These are phyloP conservation scores for Beauveria sp. DNA, from an alignment of 2,329 filamentous ascomycete species.

Conservation along the genomic window DNA sequence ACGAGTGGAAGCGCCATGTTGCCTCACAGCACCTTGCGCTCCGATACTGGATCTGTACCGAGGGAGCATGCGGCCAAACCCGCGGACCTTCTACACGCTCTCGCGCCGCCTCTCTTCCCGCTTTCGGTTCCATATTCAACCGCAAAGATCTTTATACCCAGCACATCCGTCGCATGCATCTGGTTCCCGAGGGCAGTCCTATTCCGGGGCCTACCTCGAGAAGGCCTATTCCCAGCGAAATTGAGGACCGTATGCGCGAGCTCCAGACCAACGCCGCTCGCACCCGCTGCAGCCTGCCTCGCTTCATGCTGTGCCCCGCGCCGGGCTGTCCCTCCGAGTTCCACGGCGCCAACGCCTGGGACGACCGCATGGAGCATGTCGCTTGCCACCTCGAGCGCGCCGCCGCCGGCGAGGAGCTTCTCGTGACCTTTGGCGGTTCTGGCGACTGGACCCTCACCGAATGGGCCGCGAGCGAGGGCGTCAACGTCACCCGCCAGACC, in stretches of 20 bases:
- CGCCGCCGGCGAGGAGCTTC: conserved; percentile 19
- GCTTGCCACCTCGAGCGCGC: conserved; percentile 64
- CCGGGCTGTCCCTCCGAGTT: conserved; percentile 54
- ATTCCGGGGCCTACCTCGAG: conserved; percentile 23
- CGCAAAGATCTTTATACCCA: conserved; percentile 89
- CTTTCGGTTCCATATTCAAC: conserved; percentile 66
- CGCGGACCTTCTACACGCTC: conserved; percentile 17
- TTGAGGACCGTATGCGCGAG: conserved; percentile 46
- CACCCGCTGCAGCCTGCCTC: conserved; percentile 55
- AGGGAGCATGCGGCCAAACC: conserved; percentile 44
- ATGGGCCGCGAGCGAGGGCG: conserved; percentile 31
- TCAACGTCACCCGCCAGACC: conserved; percentile 28
- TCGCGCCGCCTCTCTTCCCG: conserved; percentile 21
- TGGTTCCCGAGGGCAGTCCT: conserved; percentile 35
- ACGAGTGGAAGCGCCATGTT: conserved; percentile 93
- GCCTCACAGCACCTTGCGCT: conserved; percentile 70
- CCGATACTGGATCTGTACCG: conserved; percentile 67
- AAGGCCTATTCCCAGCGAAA: conserved; percentile 24
- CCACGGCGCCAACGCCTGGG: conserved; percentile 60
- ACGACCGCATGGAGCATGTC: conserved; percentile 80
- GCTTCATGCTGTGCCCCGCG: conserved; percentile 52
- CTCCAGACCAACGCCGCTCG: conserved; percentile 53
- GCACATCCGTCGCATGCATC: conserved; percentile 81
- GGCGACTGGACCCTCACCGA: conserved; percentile 30
- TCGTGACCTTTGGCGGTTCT: conserved; percentile 31